A percentile compares a stretch with the other conserved stretches of the same genome.
Conservation (phyloP, 495 filamentous ascomycete species). For the Hypoxylon fragiforme region DNA sequence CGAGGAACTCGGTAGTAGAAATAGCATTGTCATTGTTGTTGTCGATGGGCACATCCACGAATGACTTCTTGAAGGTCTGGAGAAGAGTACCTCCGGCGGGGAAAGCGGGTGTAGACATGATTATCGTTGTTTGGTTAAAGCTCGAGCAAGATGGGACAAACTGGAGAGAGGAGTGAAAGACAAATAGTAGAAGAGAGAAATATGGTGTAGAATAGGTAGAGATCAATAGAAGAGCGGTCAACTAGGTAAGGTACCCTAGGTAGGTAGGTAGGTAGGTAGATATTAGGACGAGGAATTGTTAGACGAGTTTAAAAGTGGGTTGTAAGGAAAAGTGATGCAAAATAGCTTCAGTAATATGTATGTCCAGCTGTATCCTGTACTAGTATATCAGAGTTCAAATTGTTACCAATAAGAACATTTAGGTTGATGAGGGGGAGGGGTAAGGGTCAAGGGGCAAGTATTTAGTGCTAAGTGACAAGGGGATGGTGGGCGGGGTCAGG, state of each 20-base stretch:
- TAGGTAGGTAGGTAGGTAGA: neutral
- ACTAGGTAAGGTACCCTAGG: constrained; percentile 1
- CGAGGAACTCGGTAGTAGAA: constrained; percentile 83
- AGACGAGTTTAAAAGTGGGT: neutral
- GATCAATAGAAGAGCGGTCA: constrained; percentile 15
- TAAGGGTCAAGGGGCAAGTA: neutral
- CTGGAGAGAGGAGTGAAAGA: neutral
- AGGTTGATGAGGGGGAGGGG: neutral
- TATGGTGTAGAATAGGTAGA: neutral
- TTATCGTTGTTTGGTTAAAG: constrained; percentile 14
- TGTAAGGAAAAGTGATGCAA: neutral
- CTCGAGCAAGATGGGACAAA: neutral
- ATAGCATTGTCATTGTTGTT: constrained; percentile 73
- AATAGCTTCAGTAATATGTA: constrained; percentile 1
- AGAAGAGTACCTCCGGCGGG: constrained; percentile 78
- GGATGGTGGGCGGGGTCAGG: constrained; percentile 1
- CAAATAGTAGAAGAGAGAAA: neutral
- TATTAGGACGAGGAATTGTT: neutral
- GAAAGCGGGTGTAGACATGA: constrained; percentile 45
- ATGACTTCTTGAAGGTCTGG: constrained; percentile 78
- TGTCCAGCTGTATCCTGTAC: too few species aligned
- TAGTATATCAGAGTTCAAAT: too few species aligned
- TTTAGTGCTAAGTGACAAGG: too few species aligned
- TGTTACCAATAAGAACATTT: neutral
- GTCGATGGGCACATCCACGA: constrained; percentile 77